Base-by-base conservation (phyloP, 164 flowering plant species). In the Piper longum region DNA sequence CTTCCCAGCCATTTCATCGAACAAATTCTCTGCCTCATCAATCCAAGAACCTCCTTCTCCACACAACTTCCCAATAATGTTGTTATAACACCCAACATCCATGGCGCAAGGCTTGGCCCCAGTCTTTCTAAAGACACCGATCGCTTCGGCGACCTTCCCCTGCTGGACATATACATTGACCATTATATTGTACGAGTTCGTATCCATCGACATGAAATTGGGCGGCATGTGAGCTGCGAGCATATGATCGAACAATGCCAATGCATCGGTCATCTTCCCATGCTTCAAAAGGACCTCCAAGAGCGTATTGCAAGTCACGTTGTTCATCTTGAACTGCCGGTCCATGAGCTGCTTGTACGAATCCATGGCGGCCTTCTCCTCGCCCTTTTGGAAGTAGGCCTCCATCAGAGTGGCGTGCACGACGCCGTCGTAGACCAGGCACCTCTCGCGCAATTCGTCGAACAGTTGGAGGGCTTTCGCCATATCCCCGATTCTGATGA, bases 381-480 rank as follows among this genome's bases (percentile, higher is more conserved):
- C 79, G 11, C 91, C 91, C 58, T 75, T 68, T 4, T 72, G 75
- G 63, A 87, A 89, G 70, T 71, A 85, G 81, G 85, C 83, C 16
- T 89, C 88, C 95, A 89, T 87, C 60, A 76, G 80, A 0, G 90
- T 85, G 0, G 87, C 95, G 68, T 68, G 78, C 4, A 90, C 86
- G 17, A 79, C 80, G 12, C 97, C 97, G 75, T 90, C 92, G 66
- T 83, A 86, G 14, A 90, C 97, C 56, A 78, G n/a, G 59, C 95
- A 87, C 59, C 89, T 68, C 68, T 79, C 84, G 55, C 81, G 79
- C 62, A 90, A 75, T 79, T 87, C 95, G 61, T 87, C 90, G 18
- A 89, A 87, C 16, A 87, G 60, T 74, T 89, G 88, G 40, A 77
- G 76, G 0, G 91, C 97, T 75, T 76, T 85, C 4, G 75, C 86